Evolutionary conservation across 1,284 basidiomycete species (phyloP).

Genomic region (Microbotryum silenes-acaulis): DNA sequence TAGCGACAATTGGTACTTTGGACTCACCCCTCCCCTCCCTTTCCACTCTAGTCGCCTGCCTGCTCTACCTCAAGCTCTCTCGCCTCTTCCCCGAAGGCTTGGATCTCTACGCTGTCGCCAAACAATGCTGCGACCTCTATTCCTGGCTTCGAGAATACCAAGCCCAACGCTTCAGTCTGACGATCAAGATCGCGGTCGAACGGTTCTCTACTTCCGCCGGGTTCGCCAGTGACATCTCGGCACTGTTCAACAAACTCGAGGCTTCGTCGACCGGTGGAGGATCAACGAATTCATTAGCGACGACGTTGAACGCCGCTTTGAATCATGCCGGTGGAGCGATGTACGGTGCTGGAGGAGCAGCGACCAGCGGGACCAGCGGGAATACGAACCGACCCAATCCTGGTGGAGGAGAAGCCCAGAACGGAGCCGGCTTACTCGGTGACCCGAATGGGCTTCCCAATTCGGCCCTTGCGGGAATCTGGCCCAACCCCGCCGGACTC

Average conservation of each 20-base stretch:
- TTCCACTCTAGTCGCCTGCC: not conserved
- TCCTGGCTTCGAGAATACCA: constrained; percentile 1
- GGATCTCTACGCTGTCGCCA: not conserved
- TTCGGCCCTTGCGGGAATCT: not conserved
- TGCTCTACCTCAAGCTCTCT: constrained; percentile 15
- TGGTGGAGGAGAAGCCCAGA: not conserved
- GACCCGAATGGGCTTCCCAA: not conserved
- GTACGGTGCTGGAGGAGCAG: not conserved
- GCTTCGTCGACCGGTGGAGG: not conserved
- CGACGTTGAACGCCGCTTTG: no score
- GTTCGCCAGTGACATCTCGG: not conserved
- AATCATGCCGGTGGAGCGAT: no score
- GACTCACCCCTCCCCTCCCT: not conserved
- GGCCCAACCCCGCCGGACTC: not conserved
- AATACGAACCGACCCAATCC: not conserved
- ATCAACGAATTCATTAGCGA: not conserved
- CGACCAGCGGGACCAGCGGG: not conserved
- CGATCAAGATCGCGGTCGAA: constrained; percentile 8
- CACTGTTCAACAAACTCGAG: not conserved
- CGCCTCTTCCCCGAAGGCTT: constrained; percentile 10
- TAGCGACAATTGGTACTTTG: not conserved
- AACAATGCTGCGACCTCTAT: constrained; percentile 2
- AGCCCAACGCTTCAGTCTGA: constrained; percentile 12
- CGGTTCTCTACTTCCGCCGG: constrained; percentile 4
- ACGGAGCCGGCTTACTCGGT: no score